Base-by-base conservation (phyloP, 106 monocot species). In the Vanilla planifolia region DNA sequence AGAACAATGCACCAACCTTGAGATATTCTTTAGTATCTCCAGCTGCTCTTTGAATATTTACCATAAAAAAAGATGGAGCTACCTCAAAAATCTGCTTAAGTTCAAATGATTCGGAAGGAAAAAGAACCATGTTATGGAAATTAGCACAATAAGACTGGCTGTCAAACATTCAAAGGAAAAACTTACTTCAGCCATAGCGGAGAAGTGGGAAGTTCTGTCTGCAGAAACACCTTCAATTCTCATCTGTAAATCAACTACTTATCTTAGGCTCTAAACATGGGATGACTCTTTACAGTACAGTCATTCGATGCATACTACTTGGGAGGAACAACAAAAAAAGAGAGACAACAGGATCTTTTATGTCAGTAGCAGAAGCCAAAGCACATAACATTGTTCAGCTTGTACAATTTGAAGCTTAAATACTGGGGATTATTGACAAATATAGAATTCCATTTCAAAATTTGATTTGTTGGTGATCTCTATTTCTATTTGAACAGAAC, bases 1-100 rank as follows among this genome's bases (percentile, higher is more conserved):
- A 22, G 4, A 32, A 53, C 3, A 21, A 9, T 36, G 30, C 26
- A 61, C 45, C 59, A 15, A 86, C 94, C 89, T 83, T 86, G 43
- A 65, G 57, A 71, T 81, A 95, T 19, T 95, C 94, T 51, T 73
- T 24, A 7, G 64, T 48, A 67, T 89, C 89, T 63, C 94, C 94
- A 53, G 74, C 63, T 35, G 78, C 71, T 69, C 77, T 86, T 55
- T 83, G 75, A 52, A 95, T 63, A 60, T 89, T 86, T 33, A 95
- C 80, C 94, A 95, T 86, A 43, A 74, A 75, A 76, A 86, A 70
- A 33, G 86, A 74, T 68, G 94, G 94, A 20, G 89, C 94, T 73
- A 95, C 83, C 71, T 95, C 86, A 79, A 86, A 95, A 42, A 95
- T 83, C 94, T 95, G 80, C 32, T 37, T 24, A 72, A 32, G 60